Percentiles rank a stretch among this genome's conserved stretches.
Evolutionary conservation across 2,329 filamentous ascomycete species (phyloP).

Genomic region (Penicillium psychrosexuale): DNA sequence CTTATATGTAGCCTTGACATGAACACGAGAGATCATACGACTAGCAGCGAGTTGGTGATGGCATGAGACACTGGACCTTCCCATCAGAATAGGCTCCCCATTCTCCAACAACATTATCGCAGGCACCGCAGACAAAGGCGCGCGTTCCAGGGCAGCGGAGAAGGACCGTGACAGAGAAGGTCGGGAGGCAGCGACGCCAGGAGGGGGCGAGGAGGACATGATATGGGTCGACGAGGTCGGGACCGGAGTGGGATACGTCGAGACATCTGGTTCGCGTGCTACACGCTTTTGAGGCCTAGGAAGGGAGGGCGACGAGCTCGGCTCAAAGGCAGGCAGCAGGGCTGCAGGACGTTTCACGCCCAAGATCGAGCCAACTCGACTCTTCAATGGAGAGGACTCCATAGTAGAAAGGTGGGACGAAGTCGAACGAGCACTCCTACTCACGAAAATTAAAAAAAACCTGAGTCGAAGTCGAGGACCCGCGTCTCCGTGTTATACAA

Average conservation of each 20-base stretch:
- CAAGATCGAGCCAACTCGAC: slow-evolving; percentile 33
- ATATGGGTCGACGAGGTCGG: slow-evolving; percentile 93
- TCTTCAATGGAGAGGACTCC: slow-evolving; percentile 43
- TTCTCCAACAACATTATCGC: slow-evolving; percentile 74
- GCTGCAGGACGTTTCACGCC: slow-evolving; percentile 48
- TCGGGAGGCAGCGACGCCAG: slow-evolving; percentile 50
- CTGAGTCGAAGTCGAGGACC: slow-evolving; percentile 27
- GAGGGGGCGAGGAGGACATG: slow-evolving; percentile 76
- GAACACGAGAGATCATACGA: slow-evolving; percentile 86
- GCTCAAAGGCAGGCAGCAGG: slow-evolving; percentile 50
- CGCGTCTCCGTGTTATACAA: slow-evolving; percentile 20
- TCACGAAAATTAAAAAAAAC: slow-evolving; percentile 8
- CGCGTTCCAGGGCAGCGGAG: slow-evolving; percentile 66
- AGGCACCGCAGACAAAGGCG: slow-evolving; percentile 79
- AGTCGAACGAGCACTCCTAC: slow-evolving; percentile 16
- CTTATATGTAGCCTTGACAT: slow-evolving; percentile 83
- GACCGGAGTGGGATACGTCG: slow-evolving; percentile 86
- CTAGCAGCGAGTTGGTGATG: slow-evolving; percentile 91
- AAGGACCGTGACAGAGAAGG: slow-evolving; percentile 60
- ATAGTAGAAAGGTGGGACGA: slow-evolving; percentile 25
- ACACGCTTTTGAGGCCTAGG: slow-evolving; percentile 49
- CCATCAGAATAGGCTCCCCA: slow-evolving; percentile 81
- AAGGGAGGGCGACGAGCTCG: slow-evolving; percentile 48
- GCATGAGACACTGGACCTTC: slow-evolving; percentile 91
- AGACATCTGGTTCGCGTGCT: slow-evolving; percentile 43